Evolutionary conservation across 129 eudicot species (phyloP).

Genomic region (Pittosporum tobira): DNA sequence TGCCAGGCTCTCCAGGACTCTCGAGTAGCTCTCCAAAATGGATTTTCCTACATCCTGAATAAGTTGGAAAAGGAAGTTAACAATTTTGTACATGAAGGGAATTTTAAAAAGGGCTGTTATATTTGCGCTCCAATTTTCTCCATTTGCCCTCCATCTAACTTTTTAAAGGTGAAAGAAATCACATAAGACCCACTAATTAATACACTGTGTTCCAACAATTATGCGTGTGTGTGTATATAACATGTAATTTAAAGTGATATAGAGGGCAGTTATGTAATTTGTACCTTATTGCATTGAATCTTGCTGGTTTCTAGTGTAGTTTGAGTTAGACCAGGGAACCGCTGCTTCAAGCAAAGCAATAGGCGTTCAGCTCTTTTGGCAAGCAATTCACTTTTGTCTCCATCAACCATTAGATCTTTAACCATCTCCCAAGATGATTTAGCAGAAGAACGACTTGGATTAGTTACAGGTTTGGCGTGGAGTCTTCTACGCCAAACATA

Average conservation of each 20-base stretch:
- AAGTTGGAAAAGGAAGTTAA: background rate
- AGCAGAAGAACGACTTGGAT: slow-evolving; percentile 54
- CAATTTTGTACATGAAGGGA: background rate
- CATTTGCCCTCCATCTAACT: too few relatives aligned
- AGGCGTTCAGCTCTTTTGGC: slow-evolving; percentile 93
- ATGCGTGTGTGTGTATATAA: too few relatives aligned
- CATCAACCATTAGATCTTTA: slow-evolving; percentile 70
- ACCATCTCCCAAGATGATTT: slow-evolving; percentile 94
- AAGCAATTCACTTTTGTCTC: slow-evolving; percentile 70
- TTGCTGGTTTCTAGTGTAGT: slow-evolving; percentile 82
- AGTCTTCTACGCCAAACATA: slow-evolving; percentile 80
- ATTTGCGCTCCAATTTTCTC: too few relatives aligned
- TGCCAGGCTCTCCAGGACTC: slow-evolving; percentile 91
- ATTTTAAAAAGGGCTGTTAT: background rate
- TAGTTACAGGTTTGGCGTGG: slow-evolving; percentile 38
- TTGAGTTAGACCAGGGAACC: slow-evolving; percentile 89
- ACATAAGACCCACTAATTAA: too few relatives aligned
- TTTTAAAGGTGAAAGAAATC: too few relatives aligned
- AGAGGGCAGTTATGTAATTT: too few relatives aligned
- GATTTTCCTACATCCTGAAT: slow-evolving; percentile 87
- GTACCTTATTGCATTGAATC: slow-evolving; percentile 90
- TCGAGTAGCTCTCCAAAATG: slow-evolving; percentile 79
- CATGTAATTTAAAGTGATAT: too few relatives aligned
- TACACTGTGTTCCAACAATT: too few relatives aligned
- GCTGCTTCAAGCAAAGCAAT: slow-evolving; percentile 68